Evolutionary conservation across 805 yeast species (phyloP).

Genomic region (Cyberlindnera maritima): DNA sequence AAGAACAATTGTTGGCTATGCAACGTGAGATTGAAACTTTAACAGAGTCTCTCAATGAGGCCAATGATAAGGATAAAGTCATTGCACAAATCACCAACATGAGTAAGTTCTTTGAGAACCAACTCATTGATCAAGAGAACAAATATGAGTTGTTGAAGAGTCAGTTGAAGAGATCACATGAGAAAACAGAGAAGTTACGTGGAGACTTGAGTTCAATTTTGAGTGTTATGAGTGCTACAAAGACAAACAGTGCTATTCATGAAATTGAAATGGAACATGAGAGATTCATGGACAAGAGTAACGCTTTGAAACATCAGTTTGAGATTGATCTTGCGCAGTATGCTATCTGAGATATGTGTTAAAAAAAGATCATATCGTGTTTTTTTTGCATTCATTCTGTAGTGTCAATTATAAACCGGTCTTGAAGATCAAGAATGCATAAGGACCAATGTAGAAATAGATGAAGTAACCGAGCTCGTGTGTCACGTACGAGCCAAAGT

Average conservation of each 20-base stretch:
- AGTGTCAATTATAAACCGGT: conserved; percentile 44
- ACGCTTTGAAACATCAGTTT: background rate
- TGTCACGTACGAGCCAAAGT: conserved; percentile 76
- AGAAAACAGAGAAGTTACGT: background rate
- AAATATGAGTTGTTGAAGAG: conserved; percentile 22
- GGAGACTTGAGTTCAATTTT: conserved; percentile 8
- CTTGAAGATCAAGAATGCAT: conserved; percentile 68
- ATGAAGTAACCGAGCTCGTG: conserved; percentile 73
- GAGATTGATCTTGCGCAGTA: conserved; percentile 2
- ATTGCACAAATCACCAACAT: conserved; percentile 22
- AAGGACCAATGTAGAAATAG: conserved; percentile 66
- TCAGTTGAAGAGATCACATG: conserved; percentile 9
- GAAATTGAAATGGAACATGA: conserved; percentile 3
- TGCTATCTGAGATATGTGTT: background rate
- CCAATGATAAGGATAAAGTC: conserved; percentile 23
- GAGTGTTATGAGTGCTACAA: background rate
- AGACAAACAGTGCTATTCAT: background rate
- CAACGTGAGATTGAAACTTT: conserved; percentile 20
- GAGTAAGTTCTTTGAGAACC: conserved; percentile 27
- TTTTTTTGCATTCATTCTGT: no score
- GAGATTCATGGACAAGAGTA: conserved; percentile 2
- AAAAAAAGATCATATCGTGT: no score
- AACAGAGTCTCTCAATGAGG: conserved; percentile 19
- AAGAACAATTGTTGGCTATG: conserved; percentile 16
- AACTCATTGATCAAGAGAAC: conserved; percentile 27